Conservation (phyloP, 805 yeast species). For the Komagataella mondaviorum region DNA sequence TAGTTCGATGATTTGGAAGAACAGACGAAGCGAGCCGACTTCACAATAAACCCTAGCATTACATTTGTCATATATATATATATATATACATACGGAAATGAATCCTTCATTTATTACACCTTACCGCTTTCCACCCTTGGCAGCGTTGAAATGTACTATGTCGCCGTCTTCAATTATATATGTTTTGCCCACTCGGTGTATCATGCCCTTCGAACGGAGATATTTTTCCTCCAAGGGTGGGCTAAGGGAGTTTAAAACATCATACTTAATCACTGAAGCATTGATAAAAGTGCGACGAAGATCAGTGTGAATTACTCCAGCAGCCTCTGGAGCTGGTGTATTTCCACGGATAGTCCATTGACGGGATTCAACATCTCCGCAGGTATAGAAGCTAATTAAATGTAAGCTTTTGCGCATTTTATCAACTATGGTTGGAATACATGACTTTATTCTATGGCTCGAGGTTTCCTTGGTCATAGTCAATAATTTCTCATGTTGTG, state of each 20-base stretch:
- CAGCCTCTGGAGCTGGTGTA: slow-evolving; percentile 77
- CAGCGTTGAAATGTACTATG: slow-evolving; percentile 83
- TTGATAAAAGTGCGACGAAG: slow-evolving; percentile 88
- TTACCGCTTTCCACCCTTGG: slow-evolving; percentile 24
- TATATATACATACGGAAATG: neutral
- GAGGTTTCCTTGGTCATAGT: slow-evolving; percentile 51
- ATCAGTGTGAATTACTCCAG: slow-evolving; percentile 86
- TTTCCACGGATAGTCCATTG: slow-evolving; percentile 94
- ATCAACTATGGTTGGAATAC: slow-evolving; percentile 75
- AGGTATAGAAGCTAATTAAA: slow-evolving; percentile 88
- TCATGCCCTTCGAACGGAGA: slow-evolving; percentile 81
- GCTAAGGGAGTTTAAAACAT: slow-evolving; percentile 53
- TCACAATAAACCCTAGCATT: neutral
- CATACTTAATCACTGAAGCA: slow-evolving; percentile 84
- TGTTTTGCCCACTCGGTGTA: slow-evolving; percentile 85
- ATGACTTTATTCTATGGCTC: slow-evolving; percentile 58
- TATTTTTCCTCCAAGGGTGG: slow-evolving; percentile 61
- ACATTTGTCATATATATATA: neutral
- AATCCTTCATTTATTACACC: neutral
- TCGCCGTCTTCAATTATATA: slow-evolving; percentile 95
- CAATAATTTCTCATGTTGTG: slow-evolving; percentile 16
- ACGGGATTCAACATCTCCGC: slow-evolving; percentile 93
- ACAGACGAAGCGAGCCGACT: neutral
- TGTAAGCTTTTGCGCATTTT: slow-evolving; percentile 80
- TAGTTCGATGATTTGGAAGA: slow-evolving; percentile 3